Evolutionary conservation across 306 rosid species (phyloP).

Genomic region (Gleditsia sinensis): DNA sequence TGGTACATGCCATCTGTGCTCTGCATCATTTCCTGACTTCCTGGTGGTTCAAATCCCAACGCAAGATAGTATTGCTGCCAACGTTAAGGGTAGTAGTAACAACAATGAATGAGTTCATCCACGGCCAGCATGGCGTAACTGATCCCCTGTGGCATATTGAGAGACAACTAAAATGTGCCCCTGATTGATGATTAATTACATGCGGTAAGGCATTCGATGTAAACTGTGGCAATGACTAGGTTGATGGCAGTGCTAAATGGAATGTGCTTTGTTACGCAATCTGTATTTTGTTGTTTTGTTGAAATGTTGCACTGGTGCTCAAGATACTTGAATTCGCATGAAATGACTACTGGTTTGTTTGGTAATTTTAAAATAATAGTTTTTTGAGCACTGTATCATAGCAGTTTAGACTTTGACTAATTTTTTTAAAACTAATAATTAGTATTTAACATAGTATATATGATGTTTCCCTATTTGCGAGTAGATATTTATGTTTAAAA

Average conservation of each 20-base stretch:
- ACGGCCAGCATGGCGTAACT: background rate
- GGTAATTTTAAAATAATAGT: no score
- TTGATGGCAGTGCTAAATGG: background rate
- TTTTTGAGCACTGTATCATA: no score
- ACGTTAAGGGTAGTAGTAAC: background rate
- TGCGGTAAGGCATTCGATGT: background rate
- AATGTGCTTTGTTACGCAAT: background rate
- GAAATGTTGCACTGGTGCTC: background rate
- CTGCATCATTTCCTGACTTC: background rate
- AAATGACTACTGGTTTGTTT: background rate
- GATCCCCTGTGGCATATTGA: background rate
- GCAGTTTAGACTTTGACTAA: no score
- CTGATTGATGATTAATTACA: constrained; percentile 2
- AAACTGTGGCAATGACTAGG: constrained; percentile 5
- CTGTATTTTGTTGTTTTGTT: background rate
- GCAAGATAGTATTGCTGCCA: constrained; percentile 19
- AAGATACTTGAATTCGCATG: background rate
- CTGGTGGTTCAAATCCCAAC: constrained; percentile 16
- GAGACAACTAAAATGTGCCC: background rate
- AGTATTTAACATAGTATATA: no score
- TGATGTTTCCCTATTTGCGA: no score
- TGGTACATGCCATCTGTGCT: constrained; percentile 2
- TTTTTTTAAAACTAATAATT: no score
- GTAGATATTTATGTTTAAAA: no score
- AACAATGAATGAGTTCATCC: constrained; percentile 11